Evolutionary conservation across 768 basidiomycete genomes (phyloP).

Genomic region (Pleurotus platypus): DNA sequence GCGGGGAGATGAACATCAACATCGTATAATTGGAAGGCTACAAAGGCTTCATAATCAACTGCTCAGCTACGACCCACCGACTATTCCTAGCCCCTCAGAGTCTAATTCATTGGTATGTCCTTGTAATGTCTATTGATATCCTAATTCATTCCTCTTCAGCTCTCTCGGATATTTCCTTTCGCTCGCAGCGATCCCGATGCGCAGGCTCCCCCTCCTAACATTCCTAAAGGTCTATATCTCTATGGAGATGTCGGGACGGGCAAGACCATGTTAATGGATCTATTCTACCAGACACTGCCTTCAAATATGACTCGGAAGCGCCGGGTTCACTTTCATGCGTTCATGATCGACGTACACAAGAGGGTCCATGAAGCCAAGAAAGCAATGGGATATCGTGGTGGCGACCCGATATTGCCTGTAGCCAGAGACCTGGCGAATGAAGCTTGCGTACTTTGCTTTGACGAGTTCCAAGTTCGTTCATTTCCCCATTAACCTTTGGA

Average conservation of each 20-base stretch:
- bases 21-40: slow-evolving; percentile 76
- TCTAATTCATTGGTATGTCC: slow-evolving; percentile 35
- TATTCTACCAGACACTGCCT: slow-evolving; percentile 86
- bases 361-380: slow-evolving; percentile 81
- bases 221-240: slow-evolving; percentile 89
- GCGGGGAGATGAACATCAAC: slow-evolving; percentile 79
- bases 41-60: slow-evolving; percentile 78
- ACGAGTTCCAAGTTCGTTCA: slow-evolving; percentile 87
- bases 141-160: slow-evolving; percentile 25
- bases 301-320: slow-evolving; percentile 64
- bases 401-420: slow-evolving; percentile 85
- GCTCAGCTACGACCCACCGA: slow-evolving; percentile 65
- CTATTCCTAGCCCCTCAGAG: slow-evolving; percentile 40
- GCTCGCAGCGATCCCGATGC: slow-evolving; percentile 27
- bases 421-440: slow-evolving; percentile 84
- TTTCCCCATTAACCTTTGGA: neutral
- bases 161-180: slow-evolving; percentile 40
- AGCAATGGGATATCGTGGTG: slow-evolving; percentile 60
- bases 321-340: slow-evolving; percentile 96
- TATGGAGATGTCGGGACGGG: slow-evolving; percentile 97
- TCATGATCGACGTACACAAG: slow-evolving; percentile 99
- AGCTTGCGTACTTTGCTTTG: slow-evolving; percentile 87
- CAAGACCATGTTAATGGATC: slow-evolving; percentile 99
- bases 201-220: slow-evolving; percentile 40
- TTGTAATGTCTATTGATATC: slow-evolving; percentile 23